Base-by-base conservation (phyloP, 1,139 yeast species). In the Wickerhamomyces sp. region DNA sequence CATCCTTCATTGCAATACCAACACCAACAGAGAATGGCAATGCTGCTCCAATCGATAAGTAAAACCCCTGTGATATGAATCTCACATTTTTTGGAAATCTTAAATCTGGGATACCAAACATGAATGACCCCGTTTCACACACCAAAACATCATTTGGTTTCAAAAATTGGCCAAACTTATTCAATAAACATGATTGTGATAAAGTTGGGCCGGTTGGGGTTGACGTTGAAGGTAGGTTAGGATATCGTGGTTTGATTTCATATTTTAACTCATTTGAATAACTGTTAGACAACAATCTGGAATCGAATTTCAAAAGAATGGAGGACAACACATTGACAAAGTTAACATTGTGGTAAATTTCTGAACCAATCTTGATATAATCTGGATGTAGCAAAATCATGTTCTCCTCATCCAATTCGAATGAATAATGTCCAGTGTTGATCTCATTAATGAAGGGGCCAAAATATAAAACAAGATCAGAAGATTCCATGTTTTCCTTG, bases 31-130 rank as follows among this genome's bases (percentile, higher is more conserved):
- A 75, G 6, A 91, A 86, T 2, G 96, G 96, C 33, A 90, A 70
- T 0, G 95, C 90, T 67, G 79, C 85, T 11, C 97, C 97, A 59
- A 90, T 90, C 2, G 95, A 86, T 4, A 91, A 79, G 60, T 84
- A 90, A 60, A 81, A 85, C 34, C 80, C 76, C 62, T 88, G 95
- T 3, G 88, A 75, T 48, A 84, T 69, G 52, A 75, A 72, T 49
- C 70, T 71, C 33, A 74, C 68, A 47, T 76, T 73, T 23, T 65
- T 56, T 40, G 88, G 85, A 51, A 87, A 73, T 52, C 69, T 67
- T 35, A 84, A 59, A 57, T 85, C 93, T 32, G 88, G 79, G 41
- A 84, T 61, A 9, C 84, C 90, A 66, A 87, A 88, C 67, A 83
- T 79, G 61, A 86, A 77, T 3, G 95, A 81, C 47, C 95, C 90